A percentile compares a stretch with the other conserved stretches of the same genome.
Conservation (phyloP, 192 early-diverging fungal species). For the Coemansia pectinata region DNA sequence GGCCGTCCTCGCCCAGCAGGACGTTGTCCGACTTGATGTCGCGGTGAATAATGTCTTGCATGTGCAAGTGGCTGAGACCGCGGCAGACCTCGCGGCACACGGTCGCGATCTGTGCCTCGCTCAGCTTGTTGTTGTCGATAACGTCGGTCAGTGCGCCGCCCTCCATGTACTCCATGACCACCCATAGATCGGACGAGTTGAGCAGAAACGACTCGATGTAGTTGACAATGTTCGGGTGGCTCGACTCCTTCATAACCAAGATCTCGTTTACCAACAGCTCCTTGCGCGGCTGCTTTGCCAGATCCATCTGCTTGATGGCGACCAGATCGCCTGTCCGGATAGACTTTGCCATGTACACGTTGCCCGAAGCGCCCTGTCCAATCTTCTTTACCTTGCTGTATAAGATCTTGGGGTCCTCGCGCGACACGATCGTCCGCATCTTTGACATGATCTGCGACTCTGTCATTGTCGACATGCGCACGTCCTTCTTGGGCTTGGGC, state of each 20-base stretch:
- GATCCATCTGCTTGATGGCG: constrained; percentile 94
- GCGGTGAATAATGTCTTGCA: constrained; percentile 82
- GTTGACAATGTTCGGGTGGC: constrained; percentile 97
- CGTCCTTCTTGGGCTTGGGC: constrained; percentile 66
- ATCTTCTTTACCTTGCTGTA: constrained; percentile 96
- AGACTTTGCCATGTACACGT: constrained; percentile 92
- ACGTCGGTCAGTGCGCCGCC: constrained; percentile 96
- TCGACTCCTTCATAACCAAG: constrained; percentile 89
- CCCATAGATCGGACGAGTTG: constrained; percentile 85
- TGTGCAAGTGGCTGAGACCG: constrained; percentile 80
- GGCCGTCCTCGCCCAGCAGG: constrained; percentile 72
- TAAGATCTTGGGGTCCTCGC: constrained; percentile 84
- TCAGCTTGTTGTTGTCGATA: constrained; percentile 91
- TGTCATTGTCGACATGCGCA: constrained; percentile 85
- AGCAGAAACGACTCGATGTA: constrained; percentile 91
- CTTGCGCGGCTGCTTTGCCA: constrained; percentile 82
- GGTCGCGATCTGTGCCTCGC: constrained; percentile 92
- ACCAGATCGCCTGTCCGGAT: constrained; percentile 72
- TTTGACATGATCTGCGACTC: constrained; percentile 95
- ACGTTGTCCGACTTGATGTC: constrained; percentile 93
- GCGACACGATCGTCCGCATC: constrained; percentile 85
- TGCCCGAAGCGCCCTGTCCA: constrained; percentile 97
- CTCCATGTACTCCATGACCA: constrained; percentile 99
- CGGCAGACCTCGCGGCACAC: constrained; percentile 84
- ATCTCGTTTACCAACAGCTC: constrained; percentile 94